Evolutionary conservation across 208 protist genomes (phyloP).

Genomic region (Leishmania turanica): DNA sequence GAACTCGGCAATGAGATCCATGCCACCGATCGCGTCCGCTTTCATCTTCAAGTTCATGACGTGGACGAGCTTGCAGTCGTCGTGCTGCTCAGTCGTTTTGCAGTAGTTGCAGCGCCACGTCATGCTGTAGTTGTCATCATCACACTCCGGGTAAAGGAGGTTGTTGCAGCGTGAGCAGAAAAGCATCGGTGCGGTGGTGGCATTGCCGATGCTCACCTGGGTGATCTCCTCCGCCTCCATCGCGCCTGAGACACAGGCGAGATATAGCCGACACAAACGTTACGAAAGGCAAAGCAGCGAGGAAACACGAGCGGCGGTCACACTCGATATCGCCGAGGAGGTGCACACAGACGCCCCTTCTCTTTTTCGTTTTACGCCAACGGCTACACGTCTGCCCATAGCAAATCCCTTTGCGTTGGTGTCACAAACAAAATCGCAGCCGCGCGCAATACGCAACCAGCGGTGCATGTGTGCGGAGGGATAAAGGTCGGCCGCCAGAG

Average conservation of each 20-base stretch:
- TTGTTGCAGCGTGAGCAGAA: constrained; percentile 90
- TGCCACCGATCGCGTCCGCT: constrained; percentile 70
- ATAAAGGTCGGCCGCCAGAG: neutral
- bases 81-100: constrained; percentile 72
- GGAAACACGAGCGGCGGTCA: neutral
- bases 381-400: neutral
- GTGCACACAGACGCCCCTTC: neutral
- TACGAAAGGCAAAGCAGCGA: constrained; percentile 8
- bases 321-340: neutral
- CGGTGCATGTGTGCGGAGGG: neutral
- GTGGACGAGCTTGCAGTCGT: constrained; percentile 87
- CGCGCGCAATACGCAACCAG: neutral
- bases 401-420: neutral
- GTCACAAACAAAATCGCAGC: neutral
- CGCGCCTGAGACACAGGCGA: neutral
- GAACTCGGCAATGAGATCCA: constrained; percentile 85
- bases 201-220: constrained; percentile 33
- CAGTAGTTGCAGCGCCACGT: constrained; percentile 90
- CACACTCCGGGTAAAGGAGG: constrained; percentile 86
- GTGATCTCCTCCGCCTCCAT: constrained; percentile 26
- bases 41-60: constrained; percentile 90
- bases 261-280: neutral
- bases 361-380: neutral
- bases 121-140: constrained; percentile 54
- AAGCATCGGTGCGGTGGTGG: constrained; percentile 81